phyloP scores from a whole-genome alignment of 495 filamentous ascomycete genomes.

The Penicillium desertorum region DNA sequence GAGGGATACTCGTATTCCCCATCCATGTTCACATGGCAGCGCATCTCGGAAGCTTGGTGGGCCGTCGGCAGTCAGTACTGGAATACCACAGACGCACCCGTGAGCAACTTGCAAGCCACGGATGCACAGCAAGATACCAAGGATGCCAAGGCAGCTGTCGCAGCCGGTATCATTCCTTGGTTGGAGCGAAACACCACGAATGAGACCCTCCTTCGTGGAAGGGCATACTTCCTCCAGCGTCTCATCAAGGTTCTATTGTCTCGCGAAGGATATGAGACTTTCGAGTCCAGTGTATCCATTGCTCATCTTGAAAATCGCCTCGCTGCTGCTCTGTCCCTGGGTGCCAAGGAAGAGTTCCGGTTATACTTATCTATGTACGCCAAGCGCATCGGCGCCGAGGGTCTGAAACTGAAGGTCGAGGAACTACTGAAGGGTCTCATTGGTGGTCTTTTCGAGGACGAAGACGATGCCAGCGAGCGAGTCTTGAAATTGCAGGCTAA shows the following conservation, averaged over 20 bases:
- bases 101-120: conserved; percentile 72
- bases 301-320: conserved; percentile 95
- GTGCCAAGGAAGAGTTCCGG: conserved; percentile 85
- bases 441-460: conserved; percentile 63
- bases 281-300: conserved; percentile 87
- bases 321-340: conserved; percentile 81
- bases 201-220: conserved; percentile 86
- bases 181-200: conserved; percentile 92
- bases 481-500: conserved; percentile 54
- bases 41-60: conserved; percentile 95
- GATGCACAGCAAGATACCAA: conserved; percentile 52
- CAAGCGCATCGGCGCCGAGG: conserved; percentile 89
- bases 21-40: conserved; percentile 86
- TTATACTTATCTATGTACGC: conserved; percentile 94
- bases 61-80: conserved; percentile 96
- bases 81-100: conserved; percentile 88
- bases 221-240: conserved; percentile 83
- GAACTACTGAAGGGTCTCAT: conserved; percentile 80
- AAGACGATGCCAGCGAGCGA: conserved; percentile 38
- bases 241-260: conserved; percentile 82
- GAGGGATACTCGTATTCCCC: conserved; percentile 88
- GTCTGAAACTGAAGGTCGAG: conserved; percentile 81
- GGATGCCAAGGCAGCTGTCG: conserved; percentile 60
- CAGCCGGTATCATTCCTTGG: conserved; percentile 87
- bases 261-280: conserved; percentile 85